Conservation (phyloP, 2,329 filamentous ascomycete genomes). For the Penicillium sclerotiorum region DNA sequence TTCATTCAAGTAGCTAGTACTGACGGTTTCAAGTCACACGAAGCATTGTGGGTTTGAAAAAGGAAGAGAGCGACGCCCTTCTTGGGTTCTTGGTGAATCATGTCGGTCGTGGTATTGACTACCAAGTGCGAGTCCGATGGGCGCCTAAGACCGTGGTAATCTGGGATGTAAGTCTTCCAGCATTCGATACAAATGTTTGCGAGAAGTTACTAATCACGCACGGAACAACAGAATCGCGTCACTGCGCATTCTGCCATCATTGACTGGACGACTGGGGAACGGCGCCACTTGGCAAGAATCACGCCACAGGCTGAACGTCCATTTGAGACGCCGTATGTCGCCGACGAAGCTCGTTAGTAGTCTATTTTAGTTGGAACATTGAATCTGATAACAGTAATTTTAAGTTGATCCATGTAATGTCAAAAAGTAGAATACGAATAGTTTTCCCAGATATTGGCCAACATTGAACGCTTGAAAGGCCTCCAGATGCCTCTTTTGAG, state of each 20-base stretch:
- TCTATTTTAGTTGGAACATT: no score
- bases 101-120: slow-evolving; percentile 26
- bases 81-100: slow-evolving; percentile 30
- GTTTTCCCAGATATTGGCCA: no score
- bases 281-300: slow-evolving; percentile 33
- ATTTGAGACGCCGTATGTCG: slow-evolving; percentile 24
- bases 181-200: slow-evolving; percentile 33
- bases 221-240: slow-evolving; percentile 34
- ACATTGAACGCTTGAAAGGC: no score
- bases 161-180: slow-evolving; percentile 42
- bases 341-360: neutral
- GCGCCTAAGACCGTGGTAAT: slow-evolving; percentile 29
- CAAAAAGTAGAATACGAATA: no score
- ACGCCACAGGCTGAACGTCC: slow-evolving; percentile 33
- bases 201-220: slow-evolving; percentile 26
- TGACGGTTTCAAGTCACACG: slow-evolving; percentile 35
- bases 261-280: slow-evolving; percentile 32
- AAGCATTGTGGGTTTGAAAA: slow-evolving; percentile 47
- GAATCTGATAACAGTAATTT: no score
- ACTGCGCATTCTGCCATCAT: slow-evolving; percentile 41
- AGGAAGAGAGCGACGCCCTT: slow-evolving; percentile 45
- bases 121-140: slow-evolving; percentile 30
- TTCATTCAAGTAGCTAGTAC: no score
- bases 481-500: no score
- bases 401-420: no score